phyloP scores from a whole-genome alignment of 768 basidiomycete species.

The Lyophyllum semitale region DNA sequence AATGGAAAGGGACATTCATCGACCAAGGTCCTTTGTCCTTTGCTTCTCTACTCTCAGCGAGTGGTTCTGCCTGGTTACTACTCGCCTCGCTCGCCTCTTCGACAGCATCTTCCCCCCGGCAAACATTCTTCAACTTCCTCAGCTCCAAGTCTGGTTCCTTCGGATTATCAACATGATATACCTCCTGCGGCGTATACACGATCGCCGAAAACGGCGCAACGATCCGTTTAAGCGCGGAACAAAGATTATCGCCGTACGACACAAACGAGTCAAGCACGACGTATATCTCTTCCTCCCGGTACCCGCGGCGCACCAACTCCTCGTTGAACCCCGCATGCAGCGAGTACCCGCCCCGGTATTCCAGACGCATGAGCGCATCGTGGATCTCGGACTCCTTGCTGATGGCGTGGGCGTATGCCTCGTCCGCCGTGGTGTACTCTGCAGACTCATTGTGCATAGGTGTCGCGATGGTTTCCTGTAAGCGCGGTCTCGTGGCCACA shows the following conservation, averaged over 20 bases:
- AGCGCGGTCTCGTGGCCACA: too few relatives aligned
- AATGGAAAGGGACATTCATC: neutral
- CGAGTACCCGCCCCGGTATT: neutral
- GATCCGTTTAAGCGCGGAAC: neutral
- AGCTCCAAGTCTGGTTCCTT: too few relatives aligned
- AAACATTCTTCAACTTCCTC: too few relatives aligned
- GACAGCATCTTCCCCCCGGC: too few relatives aligned
- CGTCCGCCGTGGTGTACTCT: neutral
- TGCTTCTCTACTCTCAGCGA: too few relatives aligned
- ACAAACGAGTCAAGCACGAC: neutral
- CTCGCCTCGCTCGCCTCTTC: too few relatives aligned
- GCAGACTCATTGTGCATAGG: too few relatives aligned
- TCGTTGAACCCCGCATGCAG: neutral
- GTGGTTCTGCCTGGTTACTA: too few relatives aligned
- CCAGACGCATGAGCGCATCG: neutral
- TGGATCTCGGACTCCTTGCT: neutral
- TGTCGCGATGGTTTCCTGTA: too few relatives aligned
- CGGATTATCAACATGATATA: neutral
- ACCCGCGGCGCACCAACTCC: neutral
- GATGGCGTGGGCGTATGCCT: neutral
- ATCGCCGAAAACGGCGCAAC: neutral
- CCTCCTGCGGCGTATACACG: neutral
- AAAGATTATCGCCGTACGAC: too few relatives aligned
- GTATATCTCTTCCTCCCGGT: neutral
- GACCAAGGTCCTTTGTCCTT: neutral